These are phyloP conservation scores for Arachis hypogaea DNA, from an alignment of 306 rosid species.

Conservation along the genomic window DNA sequence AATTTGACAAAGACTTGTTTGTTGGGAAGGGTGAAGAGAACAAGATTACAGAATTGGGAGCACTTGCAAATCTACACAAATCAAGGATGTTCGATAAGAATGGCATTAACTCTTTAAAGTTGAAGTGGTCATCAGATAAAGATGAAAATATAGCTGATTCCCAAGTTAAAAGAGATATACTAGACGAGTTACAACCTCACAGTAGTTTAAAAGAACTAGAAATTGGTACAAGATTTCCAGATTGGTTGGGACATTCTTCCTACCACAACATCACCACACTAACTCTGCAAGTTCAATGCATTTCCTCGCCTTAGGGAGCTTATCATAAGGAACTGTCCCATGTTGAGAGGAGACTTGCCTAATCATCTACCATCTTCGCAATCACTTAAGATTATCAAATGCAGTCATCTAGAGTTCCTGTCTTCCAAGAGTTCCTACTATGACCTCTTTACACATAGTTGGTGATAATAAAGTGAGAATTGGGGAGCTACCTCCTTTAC, in stretches of 20 bases:
- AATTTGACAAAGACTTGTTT: background rate
- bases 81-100: background rate
- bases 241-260: background rate
- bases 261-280: background rate
- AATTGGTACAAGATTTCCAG: background rate
- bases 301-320: background rate
- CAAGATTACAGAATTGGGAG: background rate
- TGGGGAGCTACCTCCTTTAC: background rate
- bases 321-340: background rate
- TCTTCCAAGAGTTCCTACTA: background rate
- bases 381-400: background rate
- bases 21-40: background rate
- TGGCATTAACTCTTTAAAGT: background rate
- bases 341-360: background rate
- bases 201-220: background rate
- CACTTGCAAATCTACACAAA: background rate
- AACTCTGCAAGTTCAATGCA: background rate
- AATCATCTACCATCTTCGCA: background rate
- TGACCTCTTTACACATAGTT: background rate
- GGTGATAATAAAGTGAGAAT: background rate
- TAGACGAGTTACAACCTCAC: background rate
- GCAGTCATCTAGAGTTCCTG: background rate
- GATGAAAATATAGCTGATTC: background rate
- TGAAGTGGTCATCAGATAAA: background rate
- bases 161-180: background rate